Evolutionary conservation across 306 rosid genomes (phyloP).

Genomic region (barrel medic (Medicago truncatula)): DNA sequence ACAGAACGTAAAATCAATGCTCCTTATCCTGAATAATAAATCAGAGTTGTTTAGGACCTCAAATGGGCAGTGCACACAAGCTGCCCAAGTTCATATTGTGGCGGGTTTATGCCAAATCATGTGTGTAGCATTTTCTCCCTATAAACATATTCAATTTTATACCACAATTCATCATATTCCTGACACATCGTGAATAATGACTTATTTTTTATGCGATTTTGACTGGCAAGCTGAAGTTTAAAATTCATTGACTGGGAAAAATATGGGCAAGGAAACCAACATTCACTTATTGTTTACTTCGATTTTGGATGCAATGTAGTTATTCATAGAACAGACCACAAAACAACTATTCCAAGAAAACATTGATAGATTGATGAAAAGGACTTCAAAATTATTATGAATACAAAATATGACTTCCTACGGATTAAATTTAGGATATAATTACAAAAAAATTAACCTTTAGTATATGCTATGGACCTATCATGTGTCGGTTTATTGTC

Average conservation of each 20-base stretch:
- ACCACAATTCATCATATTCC: neutral
- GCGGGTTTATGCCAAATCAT: neutral
- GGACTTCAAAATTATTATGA: constrained; percentile 2
- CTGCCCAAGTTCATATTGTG: neutral
- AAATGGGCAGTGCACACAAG: neutral
- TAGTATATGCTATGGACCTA: constrained; percentile 6
- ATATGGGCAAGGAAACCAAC: constrained; percentile 19
- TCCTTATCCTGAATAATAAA: constrained; percentile 12
- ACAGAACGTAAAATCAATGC: neutral
- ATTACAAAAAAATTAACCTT: neutral
- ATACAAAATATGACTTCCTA: neutral
- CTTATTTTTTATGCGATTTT: neutral
- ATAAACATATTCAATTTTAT: neutral
- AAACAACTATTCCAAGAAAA: constrained; percentile 3
- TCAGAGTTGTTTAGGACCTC: neutral
- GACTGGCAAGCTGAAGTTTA: neutral
- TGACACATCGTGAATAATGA: neutral
- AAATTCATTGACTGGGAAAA: neutral
- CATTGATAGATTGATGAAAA: neutral
- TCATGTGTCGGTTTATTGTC: neutral
- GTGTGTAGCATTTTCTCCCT: neutral
- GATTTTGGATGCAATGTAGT: neutral
- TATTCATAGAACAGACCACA: neutral
- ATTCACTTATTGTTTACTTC: neutral
- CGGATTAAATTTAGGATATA: constrained; percentile 10